Evolutionary conservation across 306 rosid species (phyloP).

Genomic region (Cucurbita pepo): DNA sequence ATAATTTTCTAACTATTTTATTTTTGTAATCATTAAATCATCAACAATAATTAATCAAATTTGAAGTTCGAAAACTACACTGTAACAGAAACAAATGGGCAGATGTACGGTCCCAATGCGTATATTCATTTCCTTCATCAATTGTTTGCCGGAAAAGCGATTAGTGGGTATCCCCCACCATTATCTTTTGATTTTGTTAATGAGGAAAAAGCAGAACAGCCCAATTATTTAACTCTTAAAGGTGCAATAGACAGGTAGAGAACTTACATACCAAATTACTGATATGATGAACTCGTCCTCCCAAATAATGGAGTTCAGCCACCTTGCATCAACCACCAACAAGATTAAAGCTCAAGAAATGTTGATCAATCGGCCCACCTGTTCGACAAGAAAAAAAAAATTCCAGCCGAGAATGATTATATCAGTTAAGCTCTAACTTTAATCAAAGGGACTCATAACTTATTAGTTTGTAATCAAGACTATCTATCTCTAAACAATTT

Average conservation of each 20-base stretch:
- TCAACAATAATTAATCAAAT: not conserved
- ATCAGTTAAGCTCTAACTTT: not conserved
- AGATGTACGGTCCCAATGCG: not conserved
- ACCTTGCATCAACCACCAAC: not conserved
- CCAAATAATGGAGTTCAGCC: not conserved
- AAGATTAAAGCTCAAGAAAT: not conserved
- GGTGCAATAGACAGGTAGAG: conserved; percentile 3
- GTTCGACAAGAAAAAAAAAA: not conserved
- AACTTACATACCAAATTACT: not conserved
- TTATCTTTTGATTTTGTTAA: not conserved
- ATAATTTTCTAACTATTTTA: not conserved
- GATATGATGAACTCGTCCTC: not conserved
- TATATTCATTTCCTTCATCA: not conserved
- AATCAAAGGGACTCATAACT: not conserved
- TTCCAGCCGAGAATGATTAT: not conserved
- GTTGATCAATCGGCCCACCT: not conserved
- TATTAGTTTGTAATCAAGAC: not conserved
- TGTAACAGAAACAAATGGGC: not conserved
- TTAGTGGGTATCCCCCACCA: not conserved
- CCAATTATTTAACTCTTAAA: not conserved
- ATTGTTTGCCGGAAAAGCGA: not conserved
- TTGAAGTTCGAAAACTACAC: not conserved
- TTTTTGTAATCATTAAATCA: not conserved
- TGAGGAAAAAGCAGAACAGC: not conserved
- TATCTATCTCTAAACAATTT: not conserved